phyloP scores from a whole-genome alignment of 495 filamentous ascomycete species.

The Letharia columbiana region DNA sequence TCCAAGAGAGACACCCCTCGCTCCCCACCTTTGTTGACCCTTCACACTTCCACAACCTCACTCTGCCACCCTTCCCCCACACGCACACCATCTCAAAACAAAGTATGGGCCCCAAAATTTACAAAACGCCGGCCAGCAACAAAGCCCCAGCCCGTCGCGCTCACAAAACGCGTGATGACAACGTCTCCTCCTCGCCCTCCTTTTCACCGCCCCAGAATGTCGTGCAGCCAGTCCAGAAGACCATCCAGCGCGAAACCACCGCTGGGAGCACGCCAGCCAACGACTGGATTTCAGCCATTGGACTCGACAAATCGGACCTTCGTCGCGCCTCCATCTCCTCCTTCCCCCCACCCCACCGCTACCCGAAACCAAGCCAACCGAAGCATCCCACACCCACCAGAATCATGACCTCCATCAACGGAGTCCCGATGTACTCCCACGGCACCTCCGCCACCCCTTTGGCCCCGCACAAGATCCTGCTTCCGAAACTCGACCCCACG shows the following conservation, averaged over 20 bases:
- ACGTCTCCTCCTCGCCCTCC: background rate
- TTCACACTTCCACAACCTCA: background rate
- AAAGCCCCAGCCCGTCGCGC: background rate
- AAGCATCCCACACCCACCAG: background rate
- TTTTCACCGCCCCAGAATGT: background rate
- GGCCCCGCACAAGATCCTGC: background rate
- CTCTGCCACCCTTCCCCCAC: background rate
- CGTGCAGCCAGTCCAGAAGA: background rate
- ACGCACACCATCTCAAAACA: background rate
- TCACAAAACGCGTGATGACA: background rate
- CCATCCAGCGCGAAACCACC: background rate
- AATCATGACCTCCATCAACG: background rate
- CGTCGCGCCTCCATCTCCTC: background rate
- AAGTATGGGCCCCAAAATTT: background rate
- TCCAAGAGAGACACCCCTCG: background rate
- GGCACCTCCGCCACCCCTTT: too few relatives aligned
- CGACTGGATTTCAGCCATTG: background rate
- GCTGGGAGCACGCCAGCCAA: background rate
- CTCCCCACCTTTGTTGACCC: background rate
- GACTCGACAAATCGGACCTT: background rate
- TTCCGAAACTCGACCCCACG: background rate
- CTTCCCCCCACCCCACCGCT: background rate
- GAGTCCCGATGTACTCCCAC: background rate
- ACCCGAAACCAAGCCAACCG: background rate
- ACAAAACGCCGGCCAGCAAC: background rate